phyloP scores from a whole-genome alignment of 1,284 basidiomycete species.

The Butyriboletus appendiculatus region DNA sequence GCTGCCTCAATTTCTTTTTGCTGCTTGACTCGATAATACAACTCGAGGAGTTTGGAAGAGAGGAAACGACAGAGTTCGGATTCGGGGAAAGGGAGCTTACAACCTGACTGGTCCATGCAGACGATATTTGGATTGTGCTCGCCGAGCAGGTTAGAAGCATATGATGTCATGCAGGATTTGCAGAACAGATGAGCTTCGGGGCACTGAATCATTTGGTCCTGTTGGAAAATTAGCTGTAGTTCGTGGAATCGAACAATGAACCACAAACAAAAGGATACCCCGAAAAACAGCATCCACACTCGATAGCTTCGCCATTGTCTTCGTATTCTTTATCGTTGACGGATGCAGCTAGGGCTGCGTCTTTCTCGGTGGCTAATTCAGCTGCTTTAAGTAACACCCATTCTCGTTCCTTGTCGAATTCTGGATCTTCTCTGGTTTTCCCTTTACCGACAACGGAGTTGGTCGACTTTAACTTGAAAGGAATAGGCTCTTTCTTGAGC shows the following conservation, averaged over 20 bases:
- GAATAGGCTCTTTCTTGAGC: conserved; percentile 32
- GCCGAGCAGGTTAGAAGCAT: conserved; percentile 52
- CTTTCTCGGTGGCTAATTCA: conserved; percentile 17
- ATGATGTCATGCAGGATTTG: conserved; percentile 52
- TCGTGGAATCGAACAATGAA: background rate
- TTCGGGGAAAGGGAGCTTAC: conserved; percentile 65
- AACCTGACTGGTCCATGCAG: conserved; percentile 83
- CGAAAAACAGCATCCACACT: conserved; percentile 84
- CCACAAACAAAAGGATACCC: conserved; percentile 66
- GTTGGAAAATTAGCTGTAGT: conserved; percentile 8
- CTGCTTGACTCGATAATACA: conserved; percentile 79
- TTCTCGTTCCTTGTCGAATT: conserved; percentile 47
- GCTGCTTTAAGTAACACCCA: conserved; percentile 41
- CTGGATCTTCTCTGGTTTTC: conserved; percentile 42
- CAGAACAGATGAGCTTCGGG: conserved; percentile 82
- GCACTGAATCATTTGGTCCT: conserved; percentile 85
- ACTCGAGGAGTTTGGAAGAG: conserved; percentile 56
- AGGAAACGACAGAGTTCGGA: conserved; percentile 68
- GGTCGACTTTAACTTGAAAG: conserved; percentile 44
- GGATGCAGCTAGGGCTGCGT: conserved; percentile 24
- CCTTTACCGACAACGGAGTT: conserved; percentile 43
- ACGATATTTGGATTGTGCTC: conserved; percentile 54
- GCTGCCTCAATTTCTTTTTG: conserved; percentile 77
- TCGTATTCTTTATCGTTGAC: conserved; percentile 42
- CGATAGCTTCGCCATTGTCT: conserved; percentile 57